Percentiles rank a stretch among this genome's conserved stretches.
These are phyloP conservation scores for Penicillium sp. DNA, from an alignment of 2,329 filamentous ascomycete species.

Conservation along the genomic window DNA sequence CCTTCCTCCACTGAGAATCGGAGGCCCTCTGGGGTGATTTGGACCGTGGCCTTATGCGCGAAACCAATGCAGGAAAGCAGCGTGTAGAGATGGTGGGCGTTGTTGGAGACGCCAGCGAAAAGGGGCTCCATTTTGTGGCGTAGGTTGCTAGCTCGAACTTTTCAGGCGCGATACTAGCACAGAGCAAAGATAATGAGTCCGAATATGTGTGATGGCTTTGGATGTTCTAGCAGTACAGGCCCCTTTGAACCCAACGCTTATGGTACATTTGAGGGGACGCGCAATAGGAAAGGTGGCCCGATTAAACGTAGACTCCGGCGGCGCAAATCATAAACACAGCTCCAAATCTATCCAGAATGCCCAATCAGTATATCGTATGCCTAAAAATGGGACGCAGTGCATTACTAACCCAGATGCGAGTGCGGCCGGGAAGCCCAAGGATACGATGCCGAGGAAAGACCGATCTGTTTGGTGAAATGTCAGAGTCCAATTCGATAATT, in stretches of 20 bases:
- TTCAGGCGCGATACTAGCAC: slow-evolving; percentile 3
- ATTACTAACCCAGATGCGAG: slow-evolving; percentile 78
- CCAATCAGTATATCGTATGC: slow-evolving; percentile 1
- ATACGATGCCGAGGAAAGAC: slow-evolving; percentile 70
- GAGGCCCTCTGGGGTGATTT: slow-evolving; percentile 81
- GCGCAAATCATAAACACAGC: slow-evolving; percentile 99
- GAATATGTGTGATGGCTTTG: slow-evolving; percentile 23
- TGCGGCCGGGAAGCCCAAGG: slow-evolving; percentile 83
- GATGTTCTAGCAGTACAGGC: slow-evolving; percentile 37
- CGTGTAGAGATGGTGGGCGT: slow-evolving; percentile 60
- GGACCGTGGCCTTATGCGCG: slow-evolving; percentile 60
- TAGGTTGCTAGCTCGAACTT: slow-evolving; percentile 4
- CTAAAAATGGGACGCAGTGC: slow-evolving; percentile 22
- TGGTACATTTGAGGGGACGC: slow-evolving; percentile 36
- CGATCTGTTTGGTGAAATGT: slow-evolving; percentile 61
- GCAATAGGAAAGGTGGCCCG: slow-evolving; percentile 24
- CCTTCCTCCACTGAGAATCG: slow-evolving; percentile 86
- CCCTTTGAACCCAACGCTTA: slow-evolving; percentile 34
- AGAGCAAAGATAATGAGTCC: slow-evolving; percentile 2
- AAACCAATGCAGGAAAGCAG: slow-evolving; percentile 64
- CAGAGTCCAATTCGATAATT: slow-evolving; percentile 9
- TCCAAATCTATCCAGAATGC: slow-evolving; percentile 67
- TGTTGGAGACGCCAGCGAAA: slow-evolving; percentile 62
- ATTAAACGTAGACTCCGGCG: slow-evolving; percentile 94
- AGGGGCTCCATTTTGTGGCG: slow-evolving; percentile 42